Conservation (phyloP, 1,284 basidiomycete genomes). For the Sporisorium exsertum region DNA sequence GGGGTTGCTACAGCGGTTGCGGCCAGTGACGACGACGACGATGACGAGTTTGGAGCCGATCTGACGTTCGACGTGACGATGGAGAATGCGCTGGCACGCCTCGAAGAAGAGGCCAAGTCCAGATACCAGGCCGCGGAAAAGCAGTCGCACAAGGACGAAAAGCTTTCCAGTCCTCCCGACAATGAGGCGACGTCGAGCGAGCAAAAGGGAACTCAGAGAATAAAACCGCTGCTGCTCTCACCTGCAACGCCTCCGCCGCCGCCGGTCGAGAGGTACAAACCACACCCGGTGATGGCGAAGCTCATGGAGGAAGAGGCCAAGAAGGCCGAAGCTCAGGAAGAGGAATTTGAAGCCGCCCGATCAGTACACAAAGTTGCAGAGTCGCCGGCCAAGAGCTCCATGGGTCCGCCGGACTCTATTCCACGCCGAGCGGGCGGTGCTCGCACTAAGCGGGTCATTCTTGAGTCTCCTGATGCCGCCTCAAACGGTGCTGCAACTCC, state of each 20-base stretch:
- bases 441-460: conserved; percentile 21
- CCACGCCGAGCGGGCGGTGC: conserved; percentile 29
- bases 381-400: conserved; percentile 31
- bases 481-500: neutral
- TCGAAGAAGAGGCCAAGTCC: conserved; percentile 25
- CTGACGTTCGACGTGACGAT: conserved; percentile 30
- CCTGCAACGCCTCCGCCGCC: conserved; percentile 3
- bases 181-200: neutral
- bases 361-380: conserved; percentile 8
- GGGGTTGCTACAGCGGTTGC: conserved; percentile 23
- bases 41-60: conserved; percentile 29
- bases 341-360: neutral
- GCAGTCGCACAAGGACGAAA: neutral
- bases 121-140: neutral
- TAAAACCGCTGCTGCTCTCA: conserved; percentile 1
- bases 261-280: neutral
- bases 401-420: conserved; percentile 47
- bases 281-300: conserved; percentile 17
- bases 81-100: conserved; percentile 18
- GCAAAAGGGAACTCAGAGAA: neutral
- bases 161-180: neutral
- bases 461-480: conserved; percentile 26
- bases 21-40: conserved; percentile 22
- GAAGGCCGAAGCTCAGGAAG: neutral
- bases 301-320: conserved; percentile 15